Percentiles rank a stretch among this genome's conserved stretches.
These are phyloP conservation scores for Plasmodium ovale DNA, from an alignment of 169 alveolate species.

Conservation along the genomic window DNA sequence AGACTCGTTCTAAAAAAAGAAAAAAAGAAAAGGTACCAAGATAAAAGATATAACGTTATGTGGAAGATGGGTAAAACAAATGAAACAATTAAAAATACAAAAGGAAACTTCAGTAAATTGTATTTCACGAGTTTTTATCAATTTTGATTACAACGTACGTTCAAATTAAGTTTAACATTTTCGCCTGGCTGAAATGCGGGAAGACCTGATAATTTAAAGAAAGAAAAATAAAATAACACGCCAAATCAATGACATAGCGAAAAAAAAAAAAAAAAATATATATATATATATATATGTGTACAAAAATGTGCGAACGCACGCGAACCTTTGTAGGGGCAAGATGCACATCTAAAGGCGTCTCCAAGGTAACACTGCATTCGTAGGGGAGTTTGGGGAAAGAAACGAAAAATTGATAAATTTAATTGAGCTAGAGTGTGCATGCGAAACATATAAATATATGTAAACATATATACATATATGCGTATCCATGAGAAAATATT, in stretches of 20 bases:
- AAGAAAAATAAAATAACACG: background rate
- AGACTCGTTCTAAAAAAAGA: slow-evolving; percentile 12
- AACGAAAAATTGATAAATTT: background rate
- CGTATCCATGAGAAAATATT: too few species aligned
- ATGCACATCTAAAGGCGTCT: slow-evolving; percentile 75
- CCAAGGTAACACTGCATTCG: slow-evolving; percentile 53
- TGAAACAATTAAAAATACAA: slow-evolving; percentile 13
- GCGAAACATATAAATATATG: too few species aligned
- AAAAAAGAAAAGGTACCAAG: slow-evolving; percentile 1
- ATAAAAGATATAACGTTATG: background rate
- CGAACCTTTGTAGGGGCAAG: slow-evolving; percentile 74
- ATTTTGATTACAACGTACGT: slow-evolving; percentile 31
- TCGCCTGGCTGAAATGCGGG: slow-evolving; percentile 76
- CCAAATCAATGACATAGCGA: background rate
- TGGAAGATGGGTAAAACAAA: background rate
- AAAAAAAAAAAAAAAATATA: background rate
- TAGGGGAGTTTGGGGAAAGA: background rate
- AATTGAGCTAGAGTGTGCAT: too few species aligned
- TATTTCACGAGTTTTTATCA: background rate
- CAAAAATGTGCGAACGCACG: background rate
- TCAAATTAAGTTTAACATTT: slow-evolving; percentile 69
- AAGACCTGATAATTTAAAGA: slow-evolving; percentile 20
- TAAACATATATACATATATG: background rate
- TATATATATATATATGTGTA: background rate
- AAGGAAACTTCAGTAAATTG: background rate